Percentiles rank a stretch among this genome's conserved stretches.
These are phyloP conservation scores for Aureobasidium sp. DNA, from an alignment of 2,329 filamentous ascomycete genomes.

Conservation along the genomic window DNA sequence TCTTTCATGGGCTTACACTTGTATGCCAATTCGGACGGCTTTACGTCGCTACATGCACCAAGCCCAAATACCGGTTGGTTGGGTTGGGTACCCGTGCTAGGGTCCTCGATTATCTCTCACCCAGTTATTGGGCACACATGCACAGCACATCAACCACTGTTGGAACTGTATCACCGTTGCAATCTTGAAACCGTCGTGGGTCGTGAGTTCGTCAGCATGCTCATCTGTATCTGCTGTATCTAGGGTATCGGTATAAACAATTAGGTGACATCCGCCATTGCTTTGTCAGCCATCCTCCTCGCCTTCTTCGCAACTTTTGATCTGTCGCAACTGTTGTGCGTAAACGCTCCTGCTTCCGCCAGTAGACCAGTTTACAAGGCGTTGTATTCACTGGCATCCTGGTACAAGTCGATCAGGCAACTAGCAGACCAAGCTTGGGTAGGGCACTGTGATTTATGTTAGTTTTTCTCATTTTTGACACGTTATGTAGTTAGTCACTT, in stretches of 20 bases:
- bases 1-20: not conserved
- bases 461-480: conserved; percentile 22
- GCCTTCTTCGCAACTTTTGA: not conserved
- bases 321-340: not conserved
- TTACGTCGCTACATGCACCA: not conserved
- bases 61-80: not conserved
- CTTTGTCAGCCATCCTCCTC: not conserved
- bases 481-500: conserved; percentile 34
- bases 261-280: conserved; percentile 1
- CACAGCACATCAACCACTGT: not conserved
- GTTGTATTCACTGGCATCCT: conserved; percentile 61
- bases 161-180: conserved; percentile 1
- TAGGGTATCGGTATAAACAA: conserved; percentile 3
- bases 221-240: not conserved
- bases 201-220: not conserved
- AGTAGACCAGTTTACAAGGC: conserved; percentile 2
- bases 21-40: not conserved
- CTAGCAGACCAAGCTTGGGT: conserved; percentile 96
- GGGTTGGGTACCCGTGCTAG: not conserved
- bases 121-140: conserved; percentile 1
- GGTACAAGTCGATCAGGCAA: conserved; percentile 91
- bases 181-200: conserved; percentile 3
- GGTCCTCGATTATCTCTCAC: not conserved
- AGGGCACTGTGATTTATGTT: conserved; percentile 56
- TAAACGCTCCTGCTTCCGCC: not conserved